phyloP scores from a whole-genome alignment of 2,329 filamentous ascomycete genomes.

The Pleurostoma richardsiae region DNA sequence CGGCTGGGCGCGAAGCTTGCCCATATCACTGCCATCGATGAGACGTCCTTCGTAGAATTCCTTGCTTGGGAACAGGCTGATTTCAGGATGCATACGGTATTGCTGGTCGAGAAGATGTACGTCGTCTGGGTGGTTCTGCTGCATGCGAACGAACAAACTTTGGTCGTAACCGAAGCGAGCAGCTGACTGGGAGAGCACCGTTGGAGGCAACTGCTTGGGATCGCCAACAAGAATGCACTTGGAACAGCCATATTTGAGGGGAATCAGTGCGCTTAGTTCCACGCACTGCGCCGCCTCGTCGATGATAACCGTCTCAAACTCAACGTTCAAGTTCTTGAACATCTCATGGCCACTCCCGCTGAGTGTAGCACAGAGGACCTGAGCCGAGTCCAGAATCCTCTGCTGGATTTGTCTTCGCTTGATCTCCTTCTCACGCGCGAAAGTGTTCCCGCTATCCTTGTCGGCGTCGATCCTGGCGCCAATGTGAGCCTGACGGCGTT shows the following conservation, averaged over 20 bases:
- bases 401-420: conserved; percentile 81
- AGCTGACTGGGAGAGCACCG: conserved; percentile 89
- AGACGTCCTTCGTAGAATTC: conserved; percentile 91
- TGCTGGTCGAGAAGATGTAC: conserved; percentile 95
- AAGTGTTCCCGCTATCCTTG: conserved; percentile 79
- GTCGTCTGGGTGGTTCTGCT: conserved; percentile 80
- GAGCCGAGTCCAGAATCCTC: conserved; percentile 81
- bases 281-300: conserved; percentile 98
- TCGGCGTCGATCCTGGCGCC: conserved; percentile 81
- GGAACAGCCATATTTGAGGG: conserved; percentile 92
- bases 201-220: conserved; percentile 93
- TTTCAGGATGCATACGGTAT: conserved; percentile 98
- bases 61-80: conserved; percentile 82
- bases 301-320: conserved; percentile 98
- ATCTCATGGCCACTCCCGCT: conserved; percentile 96
- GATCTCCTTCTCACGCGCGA: conserved; percentile 79
- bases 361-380: conserved; percentile 91
- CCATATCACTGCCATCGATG: conserved; percentile 82
- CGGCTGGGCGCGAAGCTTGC: conserved; percentile 64
- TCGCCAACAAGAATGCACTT: conserved; percentile 98
- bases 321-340: conserved; percentile 89
- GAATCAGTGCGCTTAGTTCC: conserved; percentile 92
- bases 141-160: conserved; percentile 97
- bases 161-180: conserved; percentile 94
- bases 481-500: conserved; percentile 67